Evolutionary conservation across 2,329 filamentous ascomycete species (phyloP).

Genomic region (Ophiostoma perfectum): DNA sequence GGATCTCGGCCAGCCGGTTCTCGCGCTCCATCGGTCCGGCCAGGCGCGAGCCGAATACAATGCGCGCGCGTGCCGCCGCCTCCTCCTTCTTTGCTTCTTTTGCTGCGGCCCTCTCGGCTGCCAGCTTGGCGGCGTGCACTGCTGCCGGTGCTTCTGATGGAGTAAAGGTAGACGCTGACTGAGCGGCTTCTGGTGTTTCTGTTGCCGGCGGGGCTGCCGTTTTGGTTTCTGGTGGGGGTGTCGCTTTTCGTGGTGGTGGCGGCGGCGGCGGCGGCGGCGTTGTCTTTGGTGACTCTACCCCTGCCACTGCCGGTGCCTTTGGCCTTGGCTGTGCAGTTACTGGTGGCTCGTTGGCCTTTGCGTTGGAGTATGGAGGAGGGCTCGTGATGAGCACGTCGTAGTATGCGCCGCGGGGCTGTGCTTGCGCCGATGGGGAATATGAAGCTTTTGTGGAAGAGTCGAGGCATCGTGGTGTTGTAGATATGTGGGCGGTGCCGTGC

Average conservation of each 20-base stretch:
- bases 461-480: background rate
- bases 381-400: constrained; percentile 53
- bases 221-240: constrained; percentile 2
- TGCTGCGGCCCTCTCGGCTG: constrained; percentile 8
- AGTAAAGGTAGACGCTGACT: constrained; percentile 29
- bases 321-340: constrained; percentile 33
- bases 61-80: constrained; percentile 51
- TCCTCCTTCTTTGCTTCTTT: constrained; percentile 25
- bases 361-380: constrained; percentile 38
- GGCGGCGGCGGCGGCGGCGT: constrained; percentile 1
- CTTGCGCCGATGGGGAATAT: constrained; percentile 31
- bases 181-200: constrained; percentile 15
- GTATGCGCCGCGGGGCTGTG: constrained; percentile 51
- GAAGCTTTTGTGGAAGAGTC: constrained; percentile 21
- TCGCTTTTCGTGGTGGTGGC: background rate
- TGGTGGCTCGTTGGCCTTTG: constrained; percentile 43
- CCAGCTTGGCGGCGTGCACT: constrained; percentile 25
- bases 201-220: background rate
- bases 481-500: background rate
- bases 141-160: constrained; percentile 26
- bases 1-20: constrained; percentile 53
- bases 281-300: constrained; percentile 6
- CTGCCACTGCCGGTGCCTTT: constrained; percentile 27
- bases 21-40: constrained; percentile 66
- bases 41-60: constrained; percentile 78